Percentiles rank a stretch among this genome's conserved stretches.
These are phyloP conservation scores for Astathelohania contejeani DNA, from an alignment of 371 early-diverging fungal genomes.

Conservation along the genomic window DNA sequence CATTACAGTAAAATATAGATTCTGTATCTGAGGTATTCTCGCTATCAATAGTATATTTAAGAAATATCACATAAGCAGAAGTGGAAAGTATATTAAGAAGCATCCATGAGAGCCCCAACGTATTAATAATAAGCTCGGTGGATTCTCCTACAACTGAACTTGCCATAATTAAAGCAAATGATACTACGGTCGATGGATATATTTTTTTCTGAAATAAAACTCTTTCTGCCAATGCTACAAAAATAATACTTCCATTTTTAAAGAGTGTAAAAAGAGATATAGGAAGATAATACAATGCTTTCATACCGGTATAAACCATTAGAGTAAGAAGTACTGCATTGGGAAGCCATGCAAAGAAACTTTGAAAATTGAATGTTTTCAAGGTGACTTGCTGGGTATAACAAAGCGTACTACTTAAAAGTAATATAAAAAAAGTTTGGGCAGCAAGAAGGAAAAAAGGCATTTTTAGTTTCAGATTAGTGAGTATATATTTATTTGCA, in stretches of 20 bases:
- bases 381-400: too few relatives aligned
- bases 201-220: constrained; percentile 60
- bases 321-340: constrained; percentile 65
- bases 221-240: constrained; percentile 79
- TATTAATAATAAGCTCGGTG: constrained; percentile 55
- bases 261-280: constrained; percentile 77
- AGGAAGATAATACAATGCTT: constrained; percentile 72
- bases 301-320: constrained; percentile 90
- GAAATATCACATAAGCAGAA: constrained; percentile 66
- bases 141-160: constrained; percentile 75
- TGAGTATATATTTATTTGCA: constrained; percentile 46
- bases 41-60: constrained; percentile 65
- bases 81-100: constrained; percentile 69
- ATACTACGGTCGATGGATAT: constrained; percentile 58
- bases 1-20: constrained; percentile 81
- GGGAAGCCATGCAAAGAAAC: constrained; percentile 72
- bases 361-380: too few relatives aligned
- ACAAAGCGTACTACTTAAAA: constrained; percentile 10
- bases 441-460: constrained; percentile 33
- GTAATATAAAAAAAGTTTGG: constrained; percentile 37
- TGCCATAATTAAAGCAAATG: constrained; percentile 74
- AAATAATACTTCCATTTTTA: constrained; percentile 87
- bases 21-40: constrained; percentile 73
- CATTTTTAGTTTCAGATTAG: constrained; percentile 14
- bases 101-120: constrained; percentile 74